Base-by-base conservation (phyloP, 805 yeast genomes). In the Starmerella potacharoeniae region DNA sequence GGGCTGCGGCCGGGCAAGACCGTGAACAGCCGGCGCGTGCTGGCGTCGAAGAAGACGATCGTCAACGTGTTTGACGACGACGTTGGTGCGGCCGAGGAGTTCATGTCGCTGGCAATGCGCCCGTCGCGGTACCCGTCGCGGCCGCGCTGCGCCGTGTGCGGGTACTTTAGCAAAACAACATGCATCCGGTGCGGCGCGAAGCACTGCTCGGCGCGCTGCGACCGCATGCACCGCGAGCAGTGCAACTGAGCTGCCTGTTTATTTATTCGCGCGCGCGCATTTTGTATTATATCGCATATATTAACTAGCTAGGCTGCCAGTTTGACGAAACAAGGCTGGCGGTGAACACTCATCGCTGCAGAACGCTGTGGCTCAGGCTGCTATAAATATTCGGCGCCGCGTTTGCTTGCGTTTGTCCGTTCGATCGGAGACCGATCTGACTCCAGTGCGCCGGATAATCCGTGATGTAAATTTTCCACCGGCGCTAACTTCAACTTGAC, bases 61-160 rank as follows among this genome's bases (percentile, higher is more conserved):
- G 63, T 66, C 6, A 72, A 73, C 49, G 68, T 68, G 44, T 62
- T 71, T 42, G 77, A 73, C 52, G 77, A 73, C 51, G 77, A 73
- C 54, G 68, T 67, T 2, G 49, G 55, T 6, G 64, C 68, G 8
- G 65, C 71, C 4, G 62, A 61, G 37, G 48, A 57, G 35, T 70
- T 62, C 54, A 53, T 59, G 40, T 61, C 65, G 5, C 64, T 68
- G n/a, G 66, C 68, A 1, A 63, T 71, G 0, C 55, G 49, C 28
- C 68, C 71, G 3, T 66, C 74, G n/a, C 40, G 34, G 13, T 73
- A 73, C 56, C 76, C 77, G 2, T 49, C 63, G 5, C 56, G 67
- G 10, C 61, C 61, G 3, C 49, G 69, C 30, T 73, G 76, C 55
- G 60, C 65, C 10, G 70, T 73, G 1, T 73, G 76, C 52, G 77